phyloP scores from a whole-genome alignment of 2,329 filamentous ascomycete genomes.

The Emmonsia crescens region DNA sequence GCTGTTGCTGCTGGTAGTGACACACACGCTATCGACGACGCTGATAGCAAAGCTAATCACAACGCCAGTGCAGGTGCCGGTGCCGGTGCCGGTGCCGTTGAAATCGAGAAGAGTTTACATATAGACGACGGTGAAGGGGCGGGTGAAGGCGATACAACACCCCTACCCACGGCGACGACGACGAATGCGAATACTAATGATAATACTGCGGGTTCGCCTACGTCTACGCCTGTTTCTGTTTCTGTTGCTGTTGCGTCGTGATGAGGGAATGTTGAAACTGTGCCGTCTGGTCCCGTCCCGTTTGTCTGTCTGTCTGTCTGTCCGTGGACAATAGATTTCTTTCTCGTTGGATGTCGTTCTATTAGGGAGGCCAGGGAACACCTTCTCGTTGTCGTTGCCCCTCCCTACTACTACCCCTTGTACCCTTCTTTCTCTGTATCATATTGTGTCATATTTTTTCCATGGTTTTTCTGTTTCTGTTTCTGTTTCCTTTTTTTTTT shows the following conservation, averaged over 20 bases:
- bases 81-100: slow-evolving; percentile 41
- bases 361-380: too few species aligned
- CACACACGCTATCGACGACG: slow-evolving; percentile 38
- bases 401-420: too few species aligned
- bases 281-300: too few species aligned
- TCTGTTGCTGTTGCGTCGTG: slow-evolving; percentile 14
- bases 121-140: not conserved
- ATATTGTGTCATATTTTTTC: not conserved
- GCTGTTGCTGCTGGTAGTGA: slow-evolving; percentile 25
- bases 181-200: slow-evolving; percentile 9
- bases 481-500: not conserved
- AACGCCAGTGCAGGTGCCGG: slow-evolving; percentile 25
- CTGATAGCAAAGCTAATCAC: slow-evolving; percentile 46
- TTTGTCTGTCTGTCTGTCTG: not conserved
- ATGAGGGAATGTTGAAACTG: too few species aligned
- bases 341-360: not conserved
- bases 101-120: slow-evolving; percentile 40
- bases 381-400: too few species aligned
- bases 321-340: too few species aligned
- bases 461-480: not conserved
- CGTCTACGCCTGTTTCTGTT: slow-evolving; percentile 37
- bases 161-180: slow-evolving; percentile 22
- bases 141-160: slow-evolving; percentile 38
- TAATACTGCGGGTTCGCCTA: slow-evolving; percentile 43
- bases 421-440: not conserved